Evolutionary conservation across 2,329 filamentous ascomycete species (phyloP).

Genomic region (Endoconidiophora laricicola): DNA sequence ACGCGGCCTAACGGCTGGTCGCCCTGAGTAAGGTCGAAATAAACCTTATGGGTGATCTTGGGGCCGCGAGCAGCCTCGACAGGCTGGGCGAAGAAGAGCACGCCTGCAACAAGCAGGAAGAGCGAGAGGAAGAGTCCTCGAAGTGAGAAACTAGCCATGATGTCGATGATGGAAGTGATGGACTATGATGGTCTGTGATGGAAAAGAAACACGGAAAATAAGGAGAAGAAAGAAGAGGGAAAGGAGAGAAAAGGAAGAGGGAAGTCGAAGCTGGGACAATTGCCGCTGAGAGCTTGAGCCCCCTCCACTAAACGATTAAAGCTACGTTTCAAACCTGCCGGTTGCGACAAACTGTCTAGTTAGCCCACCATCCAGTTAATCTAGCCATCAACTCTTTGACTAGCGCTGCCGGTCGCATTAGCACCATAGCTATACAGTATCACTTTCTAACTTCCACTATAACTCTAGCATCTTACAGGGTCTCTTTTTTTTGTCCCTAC

Average conservation of each 20-base stretch:
- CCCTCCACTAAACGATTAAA: constrained; percentile 4
- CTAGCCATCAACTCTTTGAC: no score
- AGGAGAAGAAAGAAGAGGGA: constrained; percentile 13
- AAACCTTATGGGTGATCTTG: constrained; percentile 92
- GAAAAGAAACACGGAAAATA: constrained; percentile 11
- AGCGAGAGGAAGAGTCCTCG: constrained; percentile 54
- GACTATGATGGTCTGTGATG: background rate
- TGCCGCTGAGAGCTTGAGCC: constrained; percentile 1
- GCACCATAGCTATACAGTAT: no score
- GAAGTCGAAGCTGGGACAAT: background rate
- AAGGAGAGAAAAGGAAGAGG: background rate
- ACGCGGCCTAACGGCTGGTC: constrained; percentile 59
- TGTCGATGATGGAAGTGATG: constrained; percentile 35
- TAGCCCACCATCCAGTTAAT: no score
- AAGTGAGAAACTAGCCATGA: constrained; percentile 35
- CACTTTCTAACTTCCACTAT: no score
- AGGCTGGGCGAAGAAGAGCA: constrained; percentile 61
- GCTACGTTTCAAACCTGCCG: constrained; percentile 11
- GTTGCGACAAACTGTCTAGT: no score
- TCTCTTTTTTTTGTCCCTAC: no score
- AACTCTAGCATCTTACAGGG: no score
- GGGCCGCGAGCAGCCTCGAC: constrained; percentile 67
- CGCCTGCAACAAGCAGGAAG: constrained; percentile 57
- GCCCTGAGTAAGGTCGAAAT: constrained; percentile 67
- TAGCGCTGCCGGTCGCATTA: no score